Evolutionary conservation across 1,284 basidiomycete species (phyloP), one percentile per base, ranked within the genome.

Genomic region (Xerocomus amazonicus): DNA sequence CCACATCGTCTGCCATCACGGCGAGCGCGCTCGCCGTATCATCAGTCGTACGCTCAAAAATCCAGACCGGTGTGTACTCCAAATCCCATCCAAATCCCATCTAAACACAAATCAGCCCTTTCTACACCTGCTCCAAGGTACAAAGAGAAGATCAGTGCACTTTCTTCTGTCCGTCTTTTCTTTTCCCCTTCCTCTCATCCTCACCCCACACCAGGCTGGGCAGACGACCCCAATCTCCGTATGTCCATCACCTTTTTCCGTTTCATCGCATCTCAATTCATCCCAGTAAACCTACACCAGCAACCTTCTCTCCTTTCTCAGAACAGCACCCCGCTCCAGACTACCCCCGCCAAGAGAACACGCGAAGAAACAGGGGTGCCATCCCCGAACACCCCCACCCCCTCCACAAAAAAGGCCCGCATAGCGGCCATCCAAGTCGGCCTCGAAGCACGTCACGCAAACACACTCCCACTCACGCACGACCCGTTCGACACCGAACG

Each of bases 81-180:
- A n/a, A n/a, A n/a, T 3, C 34, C 4, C 8, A 7, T 16, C 16
- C 39, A 13, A 37, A n/a, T n/a, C 31, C 3, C 14, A 14, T n/a
- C 10, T 7, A 5, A 2, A 17, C 27, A 5, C 45, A 41, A 17
- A 37, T 14, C 0, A 16, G 9, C 41, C 4, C 14, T 16, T 3
- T 71, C 44, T 74, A 69, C 12, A 13, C 1, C 44, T 59, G 55
- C 27, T 70, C 67, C 48, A 35, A 48, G 10, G 5, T 2, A 33
- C 41, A 44, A 12, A 55, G 49, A 16, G 49, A 43, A 19, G 59
- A 65, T 2, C 48, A 43, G 7, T 76, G 75, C 45, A 40, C 45
- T 0, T 74, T 72, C 48, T 76, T 63, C 19, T 59, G 75, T 76
- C 47, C 51, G 68, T 59, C 14, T 6, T 8, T 3, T 27, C 13